Evolutionary conservation across 2,329 filamentous ascomycete species (phyloP).

Genomic region (Paracoccidioides brasiliensis): DNA sequence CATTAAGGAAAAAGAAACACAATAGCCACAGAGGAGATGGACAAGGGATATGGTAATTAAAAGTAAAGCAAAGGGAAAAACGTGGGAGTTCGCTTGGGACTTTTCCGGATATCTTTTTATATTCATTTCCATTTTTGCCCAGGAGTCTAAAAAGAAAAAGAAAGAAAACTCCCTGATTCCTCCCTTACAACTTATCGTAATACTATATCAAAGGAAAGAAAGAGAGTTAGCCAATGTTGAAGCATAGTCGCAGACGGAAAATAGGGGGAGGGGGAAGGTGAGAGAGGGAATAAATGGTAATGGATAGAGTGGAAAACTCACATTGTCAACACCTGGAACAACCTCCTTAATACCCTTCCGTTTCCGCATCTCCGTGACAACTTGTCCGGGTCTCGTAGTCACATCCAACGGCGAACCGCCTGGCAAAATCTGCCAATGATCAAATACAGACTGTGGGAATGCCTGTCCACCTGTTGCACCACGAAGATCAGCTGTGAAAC

Average conservation of each 20-base stretch:
- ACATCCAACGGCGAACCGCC: slow-evolving; percentile 83
- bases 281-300: background rate
- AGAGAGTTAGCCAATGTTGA: slow-evolving; percentile 2
- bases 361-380: slow-evolving; percentile 88
- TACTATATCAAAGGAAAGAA: slow-evolving; percentile 49
- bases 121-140: too few relatives aligned
- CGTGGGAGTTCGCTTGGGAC: too few relatives aligned
- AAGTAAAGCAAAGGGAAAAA: too few relatives aligned
- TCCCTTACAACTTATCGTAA: slow-evolving; percentile 93
- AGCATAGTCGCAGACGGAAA: background rate
- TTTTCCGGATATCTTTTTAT: too few relatives aligned
- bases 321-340: slow-evolving; percentile 87
- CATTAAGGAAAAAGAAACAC: too few relatives aligned
- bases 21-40: too few relatives aligned
- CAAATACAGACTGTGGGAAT: slow-evolving; percentile 97
- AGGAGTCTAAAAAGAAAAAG: slow-evolving; percentile 12
- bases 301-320: slow-evolving; percentile 43
- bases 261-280: too few relatives aligned
- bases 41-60: too few relatives aligned
- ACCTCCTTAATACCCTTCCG: slow-evolving; percentile 98
- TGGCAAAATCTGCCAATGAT: slow-evolving; percentile 94
- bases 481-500: slow-evolving; percentile 96
- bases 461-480: slow-evolving; percentile 89
- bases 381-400: slow-evolving; percentile 66
- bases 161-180: background rate